Evolutionary conservation across 2,329 filamentous ascomycete genomes (phyloP), one percentile per base, ranked within the genome.

Genomic region (Cladosporium sp.): DNA sequence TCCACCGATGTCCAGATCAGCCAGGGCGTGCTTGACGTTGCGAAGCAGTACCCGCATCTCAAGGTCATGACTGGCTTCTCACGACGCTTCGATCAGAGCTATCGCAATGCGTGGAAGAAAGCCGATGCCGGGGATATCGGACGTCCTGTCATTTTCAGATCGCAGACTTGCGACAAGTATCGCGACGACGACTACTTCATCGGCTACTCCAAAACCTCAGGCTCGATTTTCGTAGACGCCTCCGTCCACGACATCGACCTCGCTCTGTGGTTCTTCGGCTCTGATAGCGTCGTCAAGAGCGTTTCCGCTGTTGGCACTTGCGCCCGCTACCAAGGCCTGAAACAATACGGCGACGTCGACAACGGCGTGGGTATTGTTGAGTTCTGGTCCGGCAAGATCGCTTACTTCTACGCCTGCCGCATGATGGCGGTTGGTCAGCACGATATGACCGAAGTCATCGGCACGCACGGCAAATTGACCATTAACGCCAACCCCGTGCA

Each of bases 211-310:
- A 80, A 87, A 70, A 88, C 85, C 77, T 85, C 81, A 1, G 88
- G 89, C 36, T 88, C 88, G 25, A 89, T 90, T 73, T 91, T 91
- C 70, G 88, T 90, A 65, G 89, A 91, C 79, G 89, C 86, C 78
- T 86, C 85, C 60, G 86, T 91, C 72, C 89, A 91, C 79, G 89
- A 91, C 70, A 90, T 91, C 70, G 87, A 89, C 67, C 81, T 89
- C 2, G 81, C 86, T 0, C 78, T 89, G 1, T 89, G 86, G 86
- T 89, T 85, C 79, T 87, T 88, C 71, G 85, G 85, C 11, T 76
- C 83, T 56, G 80, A 84, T 56, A 80, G 78, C 48, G 75, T 80
- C 16, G 80, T 87, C 68, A 88, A 88, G 76, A 83, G 79, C 57
- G 84, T 87, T 10, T 79, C 80, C 0, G 85, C 85, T 0, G 76